Evolutionary conservation across 306 rosid species (phyloP).

Genomic region (Casuarina glauca): DNA sequence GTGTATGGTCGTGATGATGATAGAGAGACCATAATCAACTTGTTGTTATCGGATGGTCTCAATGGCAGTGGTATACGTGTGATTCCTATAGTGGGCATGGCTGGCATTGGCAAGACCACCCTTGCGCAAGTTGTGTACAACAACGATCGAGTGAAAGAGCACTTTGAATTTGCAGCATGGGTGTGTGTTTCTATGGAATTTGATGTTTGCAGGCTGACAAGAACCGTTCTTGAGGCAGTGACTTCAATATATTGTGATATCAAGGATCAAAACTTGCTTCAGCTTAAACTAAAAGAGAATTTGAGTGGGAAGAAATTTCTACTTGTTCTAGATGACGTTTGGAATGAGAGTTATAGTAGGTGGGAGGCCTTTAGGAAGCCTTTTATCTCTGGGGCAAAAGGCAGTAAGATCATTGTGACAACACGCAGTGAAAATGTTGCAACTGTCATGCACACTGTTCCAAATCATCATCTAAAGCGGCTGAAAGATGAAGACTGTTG

Average conservation of each 20-base stretch:
- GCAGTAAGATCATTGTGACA: slow-evolving; percentile 19
- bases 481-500: slow-evolving; percentile 19
- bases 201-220: slow-evolving; percentile 22
- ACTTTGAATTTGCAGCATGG: slow-evolving; percentile 36
- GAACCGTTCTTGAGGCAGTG: slow-evolving; percentile 31
- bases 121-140: slow-evolving; percentile 34
- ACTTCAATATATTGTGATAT: slow-evolving; percentile 15
- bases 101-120: slow-evolving; percentile 47
- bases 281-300: background rate
- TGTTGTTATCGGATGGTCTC: background rate
- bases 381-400: background rate
- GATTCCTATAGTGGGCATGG: slow-evolving; percentile 39
- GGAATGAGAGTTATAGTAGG: background rate
- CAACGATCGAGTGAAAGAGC: slow-evolving; percentile 10
- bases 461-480: slow-evolving; percentile 21
- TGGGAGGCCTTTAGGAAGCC: slow-evolving; percentile 7
- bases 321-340: background rate
- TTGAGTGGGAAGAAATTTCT: background rate
- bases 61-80: slow-evolving; percentile 6
- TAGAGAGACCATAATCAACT: slow-evolving; percentile 21
- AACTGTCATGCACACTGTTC: slow-evolving; percentile 11
- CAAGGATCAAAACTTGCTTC: slow-evolving; percentile 16
- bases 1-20: slow-evolving; percentile 40
- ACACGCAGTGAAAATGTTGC: slow-evolving; percentile 31
- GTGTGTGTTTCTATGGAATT: slow-evolving; percentile 34